Evolutionary conservation across 176 grass and related monocot genomes (phyloP).

Genomic region (Bothriochloa decipiens): DNA sequence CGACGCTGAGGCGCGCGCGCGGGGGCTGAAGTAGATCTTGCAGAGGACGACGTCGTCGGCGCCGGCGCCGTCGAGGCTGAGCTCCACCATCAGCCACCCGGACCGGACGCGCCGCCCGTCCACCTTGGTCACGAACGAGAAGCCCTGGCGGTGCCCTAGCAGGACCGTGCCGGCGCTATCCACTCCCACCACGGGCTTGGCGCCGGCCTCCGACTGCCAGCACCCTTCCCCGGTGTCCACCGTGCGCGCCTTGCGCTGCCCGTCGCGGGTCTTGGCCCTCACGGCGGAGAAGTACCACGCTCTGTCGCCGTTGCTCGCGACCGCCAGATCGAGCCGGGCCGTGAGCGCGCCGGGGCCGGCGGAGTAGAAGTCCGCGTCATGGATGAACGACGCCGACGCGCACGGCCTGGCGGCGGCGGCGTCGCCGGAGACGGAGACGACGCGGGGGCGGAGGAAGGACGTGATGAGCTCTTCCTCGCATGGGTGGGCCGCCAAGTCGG

Average conservation of each 20-base stretch:
- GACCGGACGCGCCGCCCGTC: conserved; percentile 34
- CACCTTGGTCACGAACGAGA: conserved; percentile 45
- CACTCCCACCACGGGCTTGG: conserved; percentile 1
- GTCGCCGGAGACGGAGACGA: neutral
- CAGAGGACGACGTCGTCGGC: conserved; percentile 15
- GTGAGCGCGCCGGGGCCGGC: neutral
- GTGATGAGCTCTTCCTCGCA: conserved; percentile 38
- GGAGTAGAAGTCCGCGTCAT: conserved; percentile 40
- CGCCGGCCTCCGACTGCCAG: conserved; percentile 48
- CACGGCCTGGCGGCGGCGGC: neutral
- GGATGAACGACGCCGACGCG: conserved; percentile 9
- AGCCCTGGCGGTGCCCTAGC: conserved; percentile 32
- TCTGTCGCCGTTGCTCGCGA: conserved; percentile 24
- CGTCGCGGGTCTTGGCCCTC: conserved; percentile 22
- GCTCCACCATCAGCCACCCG: conserved; percentile 48
- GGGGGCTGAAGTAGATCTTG: conserved; percentile 52
- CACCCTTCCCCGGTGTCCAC: conserved; percentile 36
- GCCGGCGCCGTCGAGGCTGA: conserved; percentile 33
- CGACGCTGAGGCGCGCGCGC: neutral
- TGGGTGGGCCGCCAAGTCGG: neutral
- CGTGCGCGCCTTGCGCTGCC: conserved; percentile 43
- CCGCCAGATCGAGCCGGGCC: neutral
- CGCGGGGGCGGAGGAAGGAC: conserved; percentile 24
- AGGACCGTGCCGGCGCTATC: neutral
- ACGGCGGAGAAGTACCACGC: conserved; percentile 56